phyloP scores from a whole-genome alignment of 1,139 yeast species.

The Suzukiozyma palmioleophila region DNA sequence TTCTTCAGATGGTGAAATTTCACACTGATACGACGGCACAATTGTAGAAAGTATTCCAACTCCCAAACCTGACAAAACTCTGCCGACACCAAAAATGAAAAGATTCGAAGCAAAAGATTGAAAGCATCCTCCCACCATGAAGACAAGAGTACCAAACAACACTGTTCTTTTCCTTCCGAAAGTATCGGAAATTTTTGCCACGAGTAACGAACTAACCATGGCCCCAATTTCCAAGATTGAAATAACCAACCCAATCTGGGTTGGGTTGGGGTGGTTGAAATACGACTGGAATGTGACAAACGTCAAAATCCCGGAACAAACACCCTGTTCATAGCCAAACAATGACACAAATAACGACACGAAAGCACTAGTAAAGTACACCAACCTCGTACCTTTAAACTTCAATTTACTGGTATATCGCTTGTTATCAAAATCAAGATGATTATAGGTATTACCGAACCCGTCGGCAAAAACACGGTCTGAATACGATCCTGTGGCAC shows the following conservation, averaged over 20 bases:
- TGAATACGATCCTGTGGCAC: background rate
- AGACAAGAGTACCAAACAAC: constrained; percentile 43
- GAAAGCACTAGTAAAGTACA: constrained; percentile 76
- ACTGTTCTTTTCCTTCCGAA: constrained; percentile 49
- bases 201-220: constrained; percentile 42
- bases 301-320: constrained; percentile 72
- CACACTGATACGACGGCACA: constrained; percentile 54
- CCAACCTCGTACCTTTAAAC: constrained; percentile 41
- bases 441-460: constrained; percentile 34
- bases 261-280: constrained; percentile 42
- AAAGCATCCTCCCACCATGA: constrained; percentile 48
- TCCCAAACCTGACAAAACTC: constrained; percentile 50
- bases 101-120: constrained; percentile 45
- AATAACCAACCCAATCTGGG: constrained; percentile 47
- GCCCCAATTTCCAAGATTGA: constrained; percentile 53
- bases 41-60: constrained; percentile 51
- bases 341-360: constrained; percentile 80
- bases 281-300: constrained; percentile 40
- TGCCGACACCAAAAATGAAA: constrained; percentile 41
- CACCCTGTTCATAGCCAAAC: constrained; percentile 92
- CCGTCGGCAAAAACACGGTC: constrained; percentile 16
- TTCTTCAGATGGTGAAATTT: constrained; percentile 51
- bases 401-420: constrained; percentile 27
- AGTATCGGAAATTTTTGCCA: constrained; percentile 42
- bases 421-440: constrained; percentile 35